These are phyloP conservation scores for Ilyonectria sp. DNA, from an alignment of 2,329 filamentous ascomycete genomes.

Conservation along the genomic window DNA sequence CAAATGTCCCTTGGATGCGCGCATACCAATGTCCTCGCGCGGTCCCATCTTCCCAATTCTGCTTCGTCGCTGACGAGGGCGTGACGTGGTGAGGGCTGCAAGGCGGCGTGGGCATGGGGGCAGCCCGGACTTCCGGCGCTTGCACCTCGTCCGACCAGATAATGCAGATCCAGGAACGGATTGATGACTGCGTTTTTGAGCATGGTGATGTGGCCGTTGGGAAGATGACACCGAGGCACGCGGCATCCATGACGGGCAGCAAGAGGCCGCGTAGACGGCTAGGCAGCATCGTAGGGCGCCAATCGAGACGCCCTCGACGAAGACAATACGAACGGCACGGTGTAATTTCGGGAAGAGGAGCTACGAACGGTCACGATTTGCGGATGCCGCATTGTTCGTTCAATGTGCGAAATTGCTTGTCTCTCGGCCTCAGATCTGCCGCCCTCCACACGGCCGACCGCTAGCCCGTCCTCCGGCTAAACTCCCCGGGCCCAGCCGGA, in stretches of 20 bases:
- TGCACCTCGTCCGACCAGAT: neutral
- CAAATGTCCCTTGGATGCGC: neutral
- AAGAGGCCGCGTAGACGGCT: slow-evolving; percentile 1
- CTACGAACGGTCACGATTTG: neutral
- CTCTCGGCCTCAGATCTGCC: neutral
- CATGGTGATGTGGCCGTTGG: neutral
- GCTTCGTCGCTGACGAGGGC: slow-evolving; percentile 14
- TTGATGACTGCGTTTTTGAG: neutral
- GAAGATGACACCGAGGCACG: neutral
- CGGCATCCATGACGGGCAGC: slow-evolving; percentile 1
- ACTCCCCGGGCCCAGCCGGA: neutral
- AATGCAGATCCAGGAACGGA: neutral
- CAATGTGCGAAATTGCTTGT: neutral
- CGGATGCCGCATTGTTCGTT: neutral
- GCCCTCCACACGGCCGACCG: too few species aligned
- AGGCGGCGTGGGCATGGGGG: neutral
- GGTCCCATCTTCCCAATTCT: neutral
- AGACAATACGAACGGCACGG: neutral
- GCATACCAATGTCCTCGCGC: neutral
- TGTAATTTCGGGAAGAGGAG: neutral
- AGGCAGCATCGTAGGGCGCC: neutral
- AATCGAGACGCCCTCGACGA: too few species aligned
- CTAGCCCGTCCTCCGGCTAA: neutral
- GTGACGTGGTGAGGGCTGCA: slow-evolving; percentile 10
- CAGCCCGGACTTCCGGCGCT: neutral